These are phyloP conservation scores for Posidonia oceanica DNA, from an alignment of 116 monocot genomes.

Conservation along the genomic window DNA sequence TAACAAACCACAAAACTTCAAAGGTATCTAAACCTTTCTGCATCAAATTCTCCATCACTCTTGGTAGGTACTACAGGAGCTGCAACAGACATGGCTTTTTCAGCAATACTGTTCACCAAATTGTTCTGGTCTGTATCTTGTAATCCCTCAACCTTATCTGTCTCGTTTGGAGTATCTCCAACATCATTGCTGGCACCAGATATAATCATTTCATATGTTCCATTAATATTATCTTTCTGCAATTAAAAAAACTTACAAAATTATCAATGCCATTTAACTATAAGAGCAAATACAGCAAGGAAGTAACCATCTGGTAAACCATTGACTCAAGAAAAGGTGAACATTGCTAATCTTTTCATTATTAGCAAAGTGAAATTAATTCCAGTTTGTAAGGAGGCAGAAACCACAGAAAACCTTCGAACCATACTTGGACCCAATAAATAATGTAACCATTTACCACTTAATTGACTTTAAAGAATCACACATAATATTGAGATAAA, in stretches of 20 bases:
- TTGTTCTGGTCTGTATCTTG: slow-evolving; percentile 40
- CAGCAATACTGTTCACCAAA: slow-evolving; percentile 59
- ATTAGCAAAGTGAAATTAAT: no score
- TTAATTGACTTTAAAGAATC: no score
- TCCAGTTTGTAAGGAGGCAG: no score
- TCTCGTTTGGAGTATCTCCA: slow-evolving; percentile 7
- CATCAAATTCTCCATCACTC: slow-evolving; percentile 70
- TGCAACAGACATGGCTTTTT: slow-evolving; percentile 92
- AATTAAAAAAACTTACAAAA: not conserved
- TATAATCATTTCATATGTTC: slow-evolving; percentile 4
- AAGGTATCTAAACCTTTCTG: slow-evolving; percentile 48
- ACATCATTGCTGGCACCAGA: slow-evolving; percentile 12
- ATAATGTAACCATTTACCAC: no score
- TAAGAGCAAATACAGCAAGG: not conserved
- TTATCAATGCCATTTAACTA: not conserved
- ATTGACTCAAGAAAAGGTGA: no score
- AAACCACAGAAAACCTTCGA: no score
- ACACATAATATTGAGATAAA: no score
- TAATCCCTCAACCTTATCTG: slow-evolving; percentile 14
- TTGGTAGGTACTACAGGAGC: slow-evolving; percentile 70
- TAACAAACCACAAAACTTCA: not conserved
- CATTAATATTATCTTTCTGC: slow-evolving; percentile 13
- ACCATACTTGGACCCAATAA: no score
- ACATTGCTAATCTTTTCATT: no score
- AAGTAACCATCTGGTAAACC: no score